A percentile compares a stretch with the other conserved stretches of the same genome.
Evolutionary conservation across 345 rosid species (phyloP).

Genomic region (Litchi chinensis): DNA sequence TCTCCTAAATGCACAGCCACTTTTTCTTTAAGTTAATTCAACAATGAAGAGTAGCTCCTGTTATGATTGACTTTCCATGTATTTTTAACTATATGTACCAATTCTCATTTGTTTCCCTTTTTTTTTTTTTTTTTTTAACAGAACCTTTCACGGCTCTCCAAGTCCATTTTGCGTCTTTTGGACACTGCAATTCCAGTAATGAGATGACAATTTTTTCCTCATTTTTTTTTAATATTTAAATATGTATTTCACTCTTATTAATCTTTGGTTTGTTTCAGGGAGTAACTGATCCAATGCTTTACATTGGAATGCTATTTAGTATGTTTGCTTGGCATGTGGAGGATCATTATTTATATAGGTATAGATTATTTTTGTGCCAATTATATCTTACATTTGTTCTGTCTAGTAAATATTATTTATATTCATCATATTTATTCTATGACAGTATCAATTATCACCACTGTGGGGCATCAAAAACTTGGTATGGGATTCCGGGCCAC

Average conservation of each 20-base stretch:
- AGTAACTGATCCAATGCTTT: constrained; percentile 99
- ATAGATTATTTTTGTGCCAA: constrained; percentile 6
- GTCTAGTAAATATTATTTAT: not conserved
- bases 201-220: not conserved
- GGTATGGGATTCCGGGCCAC: constrained; percentile 98
- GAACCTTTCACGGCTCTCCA: constrained; percentile 85
- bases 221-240: not conserved
- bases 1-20: not conserved
- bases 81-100: not conserved
- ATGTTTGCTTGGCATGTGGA: constrained; percentile 99
- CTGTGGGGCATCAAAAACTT: constrained; percentile 98
- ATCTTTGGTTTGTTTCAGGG: constrained; percentile 65
- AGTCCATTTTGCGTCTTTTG: constrained; percentile 87
- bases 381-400: constrained; percentile 10
- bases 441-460: constrained; percentile 98
- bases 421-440: constrained; percentile 2
- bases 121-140: constrained; percentile 36
- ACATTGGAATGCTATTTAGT: constrained; percentile 99
- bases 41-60: not conserved
- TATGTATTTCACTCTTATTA: constrained; percentile 10
- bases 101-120: constrained; percentile 1
- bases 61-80: constrained; percentile 15
- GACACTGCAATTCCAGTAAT: constrained; percentile 86
- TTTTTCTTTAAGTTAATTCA: not conserved
- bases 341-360: constrained; percentile 99